These are phyloP conservation scores for Pinguiococcus pyrenoidosus DNA, from an alignment of 108 stramenopile species.

Conservation along the genomic window DNA sequence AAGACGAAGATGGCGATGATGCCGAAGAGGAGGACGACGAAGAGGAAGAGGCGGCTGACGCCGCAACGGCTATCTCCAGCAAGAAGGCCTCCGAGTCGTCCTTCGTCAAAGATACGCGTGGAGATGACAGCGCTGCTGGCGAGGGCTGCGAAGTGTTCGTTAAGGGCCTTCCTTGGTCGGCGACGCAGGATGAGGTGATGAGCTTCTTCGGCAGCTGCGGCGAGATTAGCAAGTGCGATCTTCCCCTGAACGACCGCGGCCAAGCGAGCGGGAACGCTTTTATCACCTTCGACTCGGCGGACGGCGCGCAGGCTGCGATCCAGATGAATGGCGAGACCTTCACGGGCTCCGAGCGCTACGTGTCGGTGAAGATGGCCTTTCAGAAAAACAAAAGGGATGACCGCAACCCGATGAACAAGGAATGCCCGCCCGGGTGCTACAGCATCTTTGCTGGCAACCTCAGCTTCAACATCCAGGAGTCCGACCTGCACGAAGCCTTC, in stretches of 20 bases:
- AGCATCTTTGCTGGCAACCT: constrained; percentile 95
- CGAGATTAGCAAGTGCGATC: constrained; percentile 47
- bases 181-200: constrained; percentile 68
- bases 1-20: constrained; percentile 12
- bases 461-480: constrained; percentile 84
- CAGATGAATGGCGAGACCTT: constrained; percentile 67
- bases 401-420: constrained; percentile 1
- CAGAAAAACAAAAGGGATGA: no score
- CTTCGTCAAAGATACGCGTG: constrained; percentile 31
- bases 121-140: constrained; percentile 15
- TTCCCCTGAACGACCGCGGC: constrained; percentile 72
- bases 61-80: constrained; percentile 8
- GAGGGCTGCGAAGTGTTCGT: constrained; percentile 55
- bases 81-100: constrained; percentile 17
- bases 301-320: constrained; percentile 55
- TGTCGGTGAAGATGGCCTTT: no score
- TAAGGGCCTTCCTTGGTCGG: constrained; percentile 80
- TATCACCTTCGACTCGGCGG: constrained; percentile 52
- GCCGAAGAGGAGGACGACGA: constrained; percentile 35
- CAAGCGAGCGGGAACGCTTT: constrained; percentile 73
- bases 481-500: constrained; percentile 63
- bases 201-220: constrained; percentile 77
- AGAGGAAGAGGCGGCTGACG: constrained; percentile 22
- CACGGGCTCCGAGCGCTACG: constrained; percentile 33
- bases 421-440: constrained; percentile 64